Conservation (phyloP, 2,329 filamentous ascomycete genomes). For the Penicillium sclerotigenum region DNA sequence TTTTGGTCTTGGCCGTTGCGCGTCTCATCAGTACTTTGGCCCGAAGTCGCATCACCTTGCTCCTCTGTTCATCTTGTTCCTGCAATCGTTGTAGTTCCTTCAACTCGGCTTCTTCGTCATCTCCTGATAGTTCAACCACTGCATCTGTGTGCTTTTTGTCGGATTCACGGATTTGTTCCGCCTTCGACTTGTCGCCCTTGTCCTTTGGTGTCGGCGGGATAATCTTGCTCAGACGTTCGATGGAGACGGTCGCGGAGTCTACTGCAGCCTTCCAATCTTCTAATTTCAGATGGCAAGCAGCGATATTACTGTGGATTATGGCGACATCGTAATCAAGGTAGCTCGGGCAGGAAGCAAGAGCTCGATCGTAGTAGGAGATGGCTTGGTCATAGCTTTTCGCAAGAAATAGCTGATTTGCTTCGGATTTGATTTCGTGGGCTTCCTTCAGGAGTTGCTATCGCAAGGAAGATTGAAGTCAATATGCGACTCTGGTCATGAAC, state of each 20-base stretch:
- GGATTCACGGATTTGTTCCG: slow-evolving; percentile 12
- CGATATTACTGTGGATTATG: slow-evolving; percentile 82
- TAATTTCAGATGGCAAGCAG: slow-evolving; percentile 82
- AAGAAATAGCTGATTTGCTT: slow-evolving; percentile 77
- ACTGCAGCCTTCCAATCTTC: slow-evolving; percentile 81
- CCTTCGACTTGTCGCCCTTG: slow-evolving; percentile 20
- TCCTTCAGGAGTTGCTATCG: slow-evolving; percentile 65
- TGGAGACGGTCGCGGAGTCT: slow-evolving; percentile 66
- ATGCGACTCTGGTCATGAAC: not conserved
- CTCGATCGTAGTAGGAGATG: slow-evolving; percentile 77
- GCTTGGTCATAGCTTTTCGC: slow-evolving; percentile 70
- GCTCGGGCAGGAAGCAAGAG: slow-evolving; percentile 72
- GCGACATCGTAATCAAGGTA: slow-evolving; percentile 87
- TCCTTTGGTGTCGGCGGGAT: slow-evolving; percentile 40
- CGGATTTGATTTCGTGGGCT: slow-evolving; percentile 68
- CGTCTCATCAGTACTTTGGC: slow-evolving; percentile 79
- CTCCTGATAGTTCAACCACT: slow-evolving; percentile 52
- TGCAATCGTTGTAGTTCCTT: slow-evolving; percentile 44
- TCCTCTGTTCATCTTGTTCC: slow-evolving; percentile 47
- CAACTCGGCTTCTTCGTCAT: slow-evolving; percentile 40
- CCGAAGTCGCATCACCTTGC: slow-evolving; percentile 72
- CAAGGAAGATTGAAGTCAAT: slow-evolving; percentile 8
- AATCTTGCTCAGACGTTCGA: slow-evolving; percentile 69
- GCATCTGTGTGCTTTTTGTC: slow-evolving; percentile 18
- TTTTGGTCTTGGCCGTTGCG: slow-evolving; percentile 67